Base-by-base conservation (phyloP, 805 yeast species). In the Limtongia smithiae region DNA sequence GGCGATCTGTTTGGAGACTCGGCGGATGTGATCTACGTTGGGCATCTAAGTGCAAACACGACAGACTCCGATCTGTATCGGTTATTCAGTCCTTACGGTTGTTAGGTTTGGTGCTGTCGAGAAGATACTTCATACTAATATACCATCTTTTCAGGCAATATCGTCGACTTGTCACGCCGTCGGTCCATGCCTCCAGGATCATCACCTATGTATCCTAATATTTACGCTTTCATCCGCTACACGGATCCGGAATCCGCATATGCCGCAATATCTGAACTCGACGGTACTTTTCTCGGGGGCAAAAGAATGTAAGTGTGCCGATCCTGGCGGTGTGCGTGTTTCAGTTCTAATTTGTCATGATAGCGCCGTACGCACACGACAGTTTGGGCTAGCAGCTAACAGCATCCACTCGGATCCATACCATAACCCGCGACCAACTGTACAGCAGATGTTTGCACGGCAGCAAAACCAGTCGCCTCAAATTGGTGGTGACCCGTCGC, bases 211-310 rank as follows among this genome's bases (percentile, higher is more conserved):
- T 33, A 30, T 17, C 25, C 17, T 21, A 41, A 38, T 6, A 31
- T 43, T 20, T 54, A 54, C 17, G 58, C 55, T 1, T 54, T 54
- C 20, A 25, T 54, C 4, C 36, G 45, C 7, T 54, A 37, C 37
- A n/a, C 39, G 3, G 42, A 28, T 20, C 20, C 49, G 1, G 42
- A 42, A 11, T 46, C 51, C 14, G 55, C 54, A 3, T 25, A 34
- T 11, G 30, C 33, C 8, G 58, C 54, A 7, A 50, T 54, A 3
- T 33, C 27, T 11, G 55, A 44, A 21, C 46, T 46, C 1, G 49
- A 54, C 33, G 52, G 50, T 9, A 50, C 51, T 15, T 17, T 50
- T 11, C 35, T 54, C 12, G 48, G 44, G 11, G 20, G 37, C 24
- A 27, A 37, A 18, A 42, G 48, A 45, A 39, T 54, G 58, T 54